Conservation (phyloP, 2,329 filamentous ascomycete genomes). For the Botryosphaeria agaves region DNA sequence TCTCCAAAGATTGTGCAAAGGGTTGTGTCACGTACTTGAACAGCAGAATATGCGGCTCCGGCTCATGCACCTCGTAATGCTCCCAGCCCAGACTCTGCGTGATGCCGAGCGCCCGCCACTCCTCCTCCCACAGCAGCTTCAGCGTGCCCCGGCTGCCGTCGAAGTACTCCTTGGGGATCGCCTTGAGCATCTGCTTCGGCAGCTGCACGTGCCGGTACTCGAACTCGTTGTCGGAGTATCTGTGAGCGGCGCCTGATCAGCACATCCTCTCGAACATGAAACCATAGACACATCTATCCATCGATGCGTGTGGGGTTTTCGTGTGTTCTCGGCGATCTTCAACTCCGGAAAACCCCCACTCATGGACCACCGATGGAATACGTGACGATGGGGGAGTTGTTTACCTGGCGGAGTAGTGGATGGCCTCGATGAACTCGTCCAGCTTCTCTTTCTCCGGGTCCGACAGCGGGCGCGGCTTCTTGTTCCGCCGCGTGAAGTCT, state of each 20-base stretch:
- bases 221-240: constrained; percentile 82
- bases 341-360: too few relatives aligned
- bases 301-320: too few relatives aligned
- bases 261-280: too few relatives aligned
- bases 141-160: constrained; percentile 77
- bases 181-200: constrained; percentile 95
- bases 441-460: constrained; percentile 69
- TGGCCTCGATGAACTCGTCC: constrained; percentile 81
- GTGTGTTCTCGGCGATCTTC: too few relatives aligned
- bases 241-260: too few relatives aligned
- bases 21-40: constrained; percentile 61
- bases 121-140: constrained; percentile 94
- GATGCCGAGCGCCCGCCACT: constrained; percentile 93
- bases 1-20: not conserved
- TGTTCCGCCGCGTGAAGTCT: constrained; percentile 74
- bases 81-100: constrained; percentile 99
- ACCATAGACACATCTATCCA: too few relatives aligned
- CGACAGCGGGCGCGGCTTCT: constrained; percentile 60
- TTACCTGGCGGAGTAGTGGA: constrained; percentile 89
- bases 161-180: constrained; percentile 88
- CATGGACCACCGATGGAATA: too few relatives aligned
- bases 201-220: constrained; percentile 97
- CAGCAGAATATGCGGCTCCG: constrained; percentile 91
- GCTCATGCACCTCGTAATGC: constrained; percentile 97
- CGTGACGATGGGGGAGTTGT: too few relatives aligned